These are phyloP conservation scores for Trapa incisa DNA, from an alignment of 345 rosid species.

Conservation along the genomic window DNA sequence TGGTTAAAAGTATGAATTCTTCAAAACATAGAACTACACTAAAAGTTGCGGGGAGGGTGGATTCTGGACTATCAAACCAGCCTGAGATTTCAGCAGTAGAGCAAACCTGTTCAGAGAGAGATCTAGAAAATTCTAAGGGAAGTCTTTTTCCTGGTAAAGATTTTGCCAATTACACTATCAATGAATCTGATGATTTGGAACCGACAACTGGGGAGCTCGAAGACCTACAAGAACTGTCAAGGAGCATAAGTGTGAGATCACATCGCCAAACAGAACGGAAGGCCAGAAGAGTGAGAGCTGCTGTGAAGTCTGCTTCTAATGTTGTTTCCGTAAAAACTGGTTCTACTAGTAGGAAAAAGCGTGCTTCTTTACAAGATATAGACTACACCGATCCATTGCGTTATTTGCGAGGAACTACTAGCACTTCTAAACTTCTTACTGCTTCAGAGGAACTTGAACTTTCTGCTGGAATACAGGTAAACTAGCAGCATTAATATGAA, in stretches of 20 bases:
- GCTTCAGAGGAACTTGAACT: conserved; percentile 62
- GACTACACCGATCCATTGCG: conserved; percentile 79
- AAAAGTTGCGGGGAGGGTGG: conserved; percentile 14
- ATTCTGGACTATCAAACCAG: conserved; percentile 28
- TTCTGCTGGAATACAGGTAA: conserved; percentile 91
- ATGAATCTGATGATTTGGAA: conserved; percentile 39
- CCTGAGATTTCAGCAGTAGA: conserved; percentile 42
- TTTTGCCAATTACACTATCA: conserved; percentile 11
- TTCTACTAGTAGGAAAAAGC: conserved; percentile 48
- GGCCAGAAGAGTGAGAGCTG: conserved; percentile 57
- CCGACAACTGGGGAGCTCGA: conserved; percentile 42
- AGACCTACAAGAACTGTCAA: conserved; percentile 42
- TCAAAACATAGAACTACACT: conserved; percentile 15
- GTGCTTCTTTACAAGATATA: conserved; percentile 36
- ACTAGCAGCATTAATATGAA: background rate
- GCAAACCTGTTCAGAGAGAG: conserved; percentile 45
- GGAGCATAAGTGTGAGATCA: conserved; percentile 56
- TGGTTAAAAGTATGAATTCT: conserved; percentile 28
- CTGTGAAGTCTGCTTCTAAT: conserved; percentile 48
- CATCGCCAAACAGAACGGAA: conserved; percentile 64
- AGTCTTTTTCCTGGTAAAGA: conserved; percentile 18
- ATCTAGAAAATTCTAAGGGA: conserved; percentile 23
- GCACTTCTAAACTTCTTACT: conserved; percentile 65
- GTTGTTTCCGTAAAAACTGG: conserved; percentile 38
- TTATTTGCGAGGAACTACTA: conserved; percentile 56